These are phyloP conservation scores for Macrotyloma uniflorum DNA, from an alignment of 306 rosid genomes.

Conservation along the genomic window DNA sequence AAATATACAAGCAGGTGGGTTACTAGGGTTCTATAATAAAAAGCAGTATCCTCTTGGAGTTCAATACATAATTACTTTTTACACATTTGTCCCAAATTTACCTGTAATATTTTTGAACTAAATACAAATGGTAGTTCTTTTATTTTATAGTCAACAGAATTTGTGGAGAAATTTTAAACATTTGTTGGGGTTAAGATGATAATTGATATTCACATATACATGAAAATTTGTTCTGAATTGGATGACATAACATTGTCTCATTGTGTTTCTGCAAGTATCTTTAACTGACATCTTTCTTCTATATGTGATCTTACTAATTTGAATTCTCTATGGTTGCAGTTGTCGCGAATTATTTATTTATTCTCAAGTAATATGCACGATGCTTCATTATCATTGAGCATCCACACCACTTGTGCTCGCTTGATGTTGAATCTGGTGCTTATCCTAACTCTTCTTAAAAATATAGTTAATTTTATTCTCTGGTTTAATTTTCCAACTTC, in stretches of 20 bases:
- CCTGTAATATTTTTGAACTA: background rate
- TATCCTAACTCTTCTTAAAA: constrained; percentile 39
- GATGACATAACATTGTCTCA: constrained; percentile 1
- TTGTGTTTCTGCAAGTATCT: constrained; percentile 28
- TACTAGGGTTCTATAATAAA: background rate
- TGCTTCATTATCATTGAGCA: constrained; percentile 92
- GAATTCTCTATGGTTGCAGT: constrained; percentile 61
- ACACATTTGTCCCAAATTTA: background rate
- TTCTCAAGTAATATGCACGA: constrained; percentile 99
- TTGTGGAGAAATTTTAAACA: constrained; percentile 20
- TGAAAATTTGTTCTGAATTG: background rate
- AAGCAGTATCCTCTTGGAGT: background rate
- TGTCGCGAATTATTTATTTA: constrained; percentile 93
- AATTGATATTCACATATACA: background rate
- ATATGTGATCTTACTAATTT: constrained; percentile 23
- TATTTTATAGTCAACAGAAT: background rate
- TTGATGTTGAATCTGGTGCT: constrained; percentile 97
- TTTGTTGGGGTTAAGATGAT: background rate
- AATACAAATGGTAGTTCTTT: background rate
- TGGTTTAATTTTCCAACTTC: constrained; percentile 10
- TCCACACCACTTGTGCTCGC: constrained; percentile 99
- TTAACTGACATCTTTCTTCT: constrained; percentile 7
- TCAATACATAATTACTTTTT: background rate
- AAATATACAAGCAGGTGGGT: background rate
- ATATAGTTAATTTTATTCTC: constrained; percentile 28